Percentiles rank a stretch among this genome's conserved stretches.
phyloP scores from a whole-genome alignment of 768 basidiomycete genomes.

The Amanita pseudoporphyria region DNA sequence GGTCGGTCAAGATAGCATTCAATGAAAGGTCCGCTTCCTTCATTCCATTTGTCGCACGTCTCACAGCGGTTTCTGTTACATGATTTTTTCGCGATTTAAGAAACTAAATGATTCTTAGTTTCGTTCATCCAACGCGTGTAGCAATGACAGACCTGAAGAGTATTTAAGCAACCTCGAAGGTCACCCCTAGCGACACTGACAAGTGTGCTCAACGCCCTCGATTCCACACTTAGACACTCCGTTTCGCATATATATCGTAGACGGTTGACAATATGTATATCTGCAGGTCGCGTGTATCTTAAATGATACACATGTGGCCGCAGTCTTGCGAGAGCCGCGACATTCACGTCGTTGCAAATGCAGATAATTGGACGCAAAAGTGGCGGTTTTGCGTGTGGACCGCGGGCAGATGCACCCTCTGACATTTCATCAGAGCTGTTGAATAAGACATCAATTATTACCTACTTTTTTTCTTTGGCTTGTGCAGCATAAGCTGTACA shows the following conservation, averaged over 20 bases:
- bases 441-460: constrained; percentile 5
- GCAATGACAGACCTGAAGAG: constrained; percentile 61
- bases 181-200: constrained; percentile 90
- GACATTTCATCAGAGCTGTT: constrained; percentile 8
- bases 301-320: constrained; percentile 78
- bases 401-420: constrained; percentile 34
- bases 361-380: constrained; percentile 94
- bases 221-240: constrained; percentile 70
- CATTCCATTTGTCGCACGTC: constrained; percentile 83
- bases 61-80: constrained; percentile 73
- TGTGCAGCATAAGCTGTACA: constrained; percentile 58
- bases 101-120: constrained; percentile 42
- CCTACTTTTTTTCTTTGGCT: constrained; percentile 54
- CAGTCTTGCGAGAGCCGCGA: constrained; percentile 74
- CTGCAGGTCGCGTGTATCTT: constrained; percentile 75
- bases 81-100: constrained; percentile 68
- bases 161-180: constrained; percentile 88
- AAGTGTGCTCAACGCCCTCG: constrained; percentile 70
- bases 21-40: constrained; percentile 81
- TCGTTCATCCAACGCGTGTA: not conserved
- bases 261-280: constrained; percentile 75
- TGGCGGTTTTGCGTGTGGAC: constrained; percentile 43
- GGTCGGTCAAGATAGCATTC: constrained; percentile 60
- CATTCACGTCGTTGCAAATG: constrained; percentile 94
- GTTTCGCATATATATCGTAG: constrained; percentile 78